Evolutionary conservation across 73 alveolate genomes (phyloP).

Genomic region (Stentor roeselii): DNA sequence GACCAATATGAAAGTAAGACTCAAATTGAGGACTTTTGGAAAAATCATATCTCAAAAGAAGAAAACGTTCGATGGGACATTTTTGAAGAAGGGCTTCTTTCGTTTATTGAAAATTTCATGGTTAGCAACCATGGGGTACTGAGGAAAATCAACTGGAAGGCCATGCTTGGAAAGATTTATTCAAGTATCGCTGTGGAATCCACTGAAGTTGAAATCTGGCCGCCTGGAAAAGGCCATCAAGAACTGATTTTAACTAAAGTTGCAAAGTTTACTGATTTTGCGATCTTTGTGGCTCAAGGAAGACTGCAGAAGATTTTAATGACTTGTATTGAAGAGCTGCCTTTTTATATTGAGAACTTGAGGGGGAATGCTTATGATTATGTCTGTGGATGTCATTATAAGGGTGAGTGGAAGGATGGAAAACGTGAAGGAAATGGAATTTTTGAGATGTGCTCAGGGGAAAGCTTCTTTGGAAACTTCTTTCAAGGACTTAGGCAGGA

Average conservation of each 20-base stretch:
- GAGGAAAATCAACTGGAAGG: slow-evolving; percentile 15
- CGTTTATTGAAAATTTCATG: slow-evolving; percentile 4
- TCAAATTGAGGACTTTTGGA: background rate
- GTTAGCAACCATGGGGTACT: background rate
- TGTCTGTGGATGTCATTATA: slow-evolving; percentile 8
- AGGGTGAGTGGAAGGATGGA: slow-evolving; percentile 21
- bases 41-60: background rate
- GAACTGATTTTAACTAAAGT: background rate
- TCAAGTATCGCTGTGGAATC: background rate
- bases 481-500: background rate
- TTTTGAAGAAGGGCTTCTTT: slow-evolving; percentile 3
- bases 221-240: background rate
- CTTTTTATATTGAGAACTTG: background rate
- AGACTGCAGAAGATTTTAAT: background rate
- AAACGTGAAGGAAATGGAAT: slow-evolving; percentile 15
- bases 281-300: background rate
- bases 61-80: slow-evolving; percentile 9
- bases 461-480: background rate
- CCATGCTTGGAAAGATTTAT: background rate
- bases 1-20: background rate
- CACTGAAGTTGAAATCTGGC: background rate
- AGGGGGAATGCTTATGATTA: background rate
- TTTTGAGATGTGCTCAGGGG: background rate
- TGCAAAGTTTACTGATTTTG: background rate
- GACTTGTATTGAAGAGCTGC: background rate